phyloP scores from a whole-genome alignment of 2,329 filamentous ascomycete species.

The Apiospora phragmitis region DNA sequence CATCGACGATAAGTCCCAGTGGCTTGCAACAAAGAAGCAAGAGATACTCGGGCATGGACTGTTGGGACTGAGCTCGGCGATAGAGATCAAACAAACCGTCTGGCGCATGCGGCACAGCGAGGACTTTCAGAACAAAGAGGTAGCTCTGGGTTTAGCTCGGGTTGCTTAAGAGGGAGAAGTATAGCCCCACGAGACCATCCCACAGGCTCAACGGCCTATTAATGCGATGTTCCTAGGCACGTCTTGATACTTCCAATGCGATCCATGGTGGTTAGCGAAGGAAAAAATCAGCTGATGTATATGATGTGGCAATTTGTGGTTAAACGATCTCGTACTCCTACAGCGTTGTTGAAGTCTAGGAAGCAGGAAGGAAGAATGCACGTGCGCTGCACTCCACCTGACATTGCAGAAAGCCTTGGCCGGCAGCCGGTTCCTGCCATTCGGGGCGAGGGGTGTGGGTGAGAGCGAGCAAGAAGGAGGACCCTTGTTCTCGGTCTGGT shows the following conservation, averaged over 20 bases:
- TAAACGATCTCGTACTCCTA: too few relatives aligned
- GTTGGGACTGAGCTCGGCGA: background rate
- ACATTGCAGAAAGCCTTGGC: background rate
- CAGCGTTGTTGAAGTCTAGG: background rate
- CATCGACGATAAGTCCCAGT: background rate
- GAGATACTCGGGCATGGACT: background rate
- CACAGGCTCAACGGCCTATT: background rate
- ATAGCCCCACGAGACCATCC: background rate
- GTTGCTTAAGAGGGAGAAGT: background rate
- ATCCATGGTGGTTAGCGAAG: background rate
- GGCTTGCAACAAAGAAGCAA: background rate
- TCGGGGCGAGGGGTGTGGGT: background rate
- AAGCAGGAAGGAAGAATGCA: background rate
- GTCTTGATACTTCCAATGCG: background rate
- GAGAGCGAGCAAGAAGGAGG: background rate
- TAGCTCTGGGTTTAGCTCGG: background rate
- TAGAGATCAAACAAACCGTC: background rate
- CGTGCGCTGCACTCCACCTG: constrained; percentile 4
- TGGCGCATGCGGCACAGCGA: background rate
- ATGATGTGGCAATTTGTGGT: too few relatives aligned
- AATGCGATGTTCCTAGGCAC: background rate
- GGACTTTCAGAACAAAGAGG: background rate
- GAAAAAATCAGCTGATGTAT: background rate
- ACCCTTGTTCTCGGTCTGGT: constrained; percentile 4
- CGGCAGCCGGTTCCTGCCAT: constrained; percentile 3